Base-by-base conservation (phyloP, 768 basidiomycete species). In the Thelephora aurantiotincta region DNA sequence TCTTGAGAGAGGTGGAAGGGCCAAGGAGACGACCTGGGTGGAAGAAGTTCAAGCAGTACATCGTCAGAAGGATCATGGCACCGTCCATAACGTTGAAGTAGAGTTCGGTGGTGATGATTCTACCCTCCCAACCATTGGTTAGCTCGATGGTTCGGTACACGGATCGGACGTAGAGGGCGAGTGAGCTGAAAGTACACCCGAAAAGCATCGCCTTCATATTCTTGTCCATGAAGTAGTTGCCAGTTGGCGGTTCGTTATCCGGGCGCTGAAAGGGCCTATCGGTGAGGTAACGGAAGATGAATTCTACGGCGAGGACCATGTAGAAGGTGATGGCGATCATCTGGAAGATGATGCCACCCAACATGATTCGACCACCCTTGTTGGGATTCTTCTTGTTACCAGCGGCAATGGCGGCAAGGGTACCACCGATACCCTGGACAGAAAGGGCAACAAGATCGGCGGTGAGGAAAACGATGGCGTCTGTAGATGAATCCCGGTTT, bases 321-420 rank as follows among this genome's bases (percentile, higher is more conserved):
- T 68, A 75, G 20, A 66, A 50, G 6, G 60, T 54, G 46, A 77
- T 66, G 16, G 70, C 66, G 26, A 65, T 70, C 48, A 79, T 59
- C 54, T 83, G 80, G 54, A 82, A 71, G 14, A 65, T 64, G 50
- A 84, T 81, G 43, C 80, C 82, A 1, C 63, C 75, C 43, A 46
- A 47, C 11, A 35, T 45, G 46, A 35, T 11, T 23, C 43, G 33
- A 16, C 13, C 50, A 6, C 44, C 55, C 11, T 46, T 34, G 1
- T 47, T 43, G 0, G 55, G 35, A 41, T 53, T 49, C 9, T 50
- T 46, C 19, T 52, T 47, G 11, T 52, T 51, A 4, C 49, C 42
- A 5, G 44, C 43, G 6, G 59, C 52, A 0, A 44, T 14, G 6
- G 60, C 60, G 5, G 65, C 63, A 2, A 51, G 47, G 0, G 48